Evolutionary conservation across 768 basidiomycete genomes (phyloP), one percentile per base, ranked within the genome.

Genomic region (Kwoniella sp.): DNA sequence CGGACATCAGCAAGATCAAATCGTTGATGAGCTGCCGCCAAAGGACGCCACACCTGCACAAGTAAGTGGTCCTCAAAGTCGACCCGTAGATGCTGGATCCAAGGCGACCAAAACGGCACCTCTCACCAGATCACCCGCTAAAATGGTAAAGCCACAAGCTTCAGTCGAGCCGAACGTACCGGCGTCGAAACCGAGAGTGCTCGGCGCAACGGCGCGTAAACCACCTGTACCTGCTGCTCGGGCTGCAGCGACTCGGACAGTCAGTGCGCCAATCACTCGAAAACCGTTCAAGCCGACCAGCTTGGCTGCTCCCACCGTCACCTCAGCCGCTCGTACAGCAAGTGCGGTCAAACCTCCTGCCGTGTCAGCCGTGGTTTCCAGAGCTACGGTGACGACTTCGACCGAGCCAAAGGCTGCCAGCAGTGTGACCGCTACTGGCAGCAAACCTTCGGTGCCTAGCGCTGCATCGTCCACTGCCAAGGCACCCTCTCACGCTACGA

Each of bases 271-370:
- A 15, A 44, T 53, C 26, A 36, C 31, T 26, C 39, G 60, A 26
- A 50, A 45, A 39, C 52, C 60, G n/a, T 62, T 62, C 53, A 57
- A 56, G 46, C 60, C 60, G n/a, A 62, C 56, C n/a, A 50, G 47
- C 31, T 44, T 50, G 26, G 37, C 47, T 14, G 38, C 50, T 27
- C 32, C 56, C 14, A 46, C 49, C 4, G 50, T 44, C 42, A 45
- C 56, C 3, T 46, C 49, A 29, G 36, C 44, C 3, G 39, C 50
- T 20, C 36, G 43, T 33, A 37, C 45, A 4, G 38, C 37, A 19
- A 28, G 37, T 8, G 25, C 36, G 3, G 25, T 31, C 12, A 42
- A 46, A 14, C 33, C 55, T 14, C 34, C 54, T 38, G 23, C 23
- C 6, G 39, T 26, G 2, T 33, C 52, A 2, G 36, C 50, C 9